phyloP scores from a whole-genome alignment of 2,329 filamentous ascomycete species.

The Chaetomium globosum region DNA sequence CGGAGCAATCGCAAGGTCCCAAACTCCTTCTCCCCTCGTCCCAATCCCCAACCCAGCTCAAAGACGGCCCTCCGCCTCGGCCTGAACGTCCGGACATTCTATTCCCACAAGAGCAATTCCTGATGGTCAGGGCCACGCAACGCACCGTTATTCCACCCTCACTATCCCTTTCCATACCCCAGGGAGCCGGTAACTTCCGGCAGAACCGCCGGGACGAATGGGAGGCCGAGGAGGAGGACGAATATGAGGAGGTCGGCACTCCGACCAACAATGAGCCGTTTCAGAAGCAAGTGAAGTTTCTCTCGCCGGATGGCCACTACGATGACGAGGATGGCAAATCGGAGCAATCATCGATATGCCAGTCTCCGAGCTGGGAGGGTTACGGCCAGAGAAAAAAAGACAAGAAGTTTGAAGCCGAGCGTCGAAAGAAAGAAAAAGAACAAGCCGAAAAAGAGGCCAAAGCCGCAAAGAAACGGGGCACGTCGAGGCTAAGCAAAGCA shows the following conservation, averaged over 20 bases:
- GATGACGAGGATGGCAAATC: conserved; percentile 44
- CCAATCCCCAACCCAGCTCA: conserved; percentile 18
- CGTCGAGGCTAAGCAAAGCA: conserved; percentile 46
- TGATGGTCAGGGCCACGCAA: conserved; percentile 35
- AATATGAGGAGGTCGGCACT: conserved; percentile 23
- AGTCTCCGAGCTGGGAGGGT: conserved; percentile 65
- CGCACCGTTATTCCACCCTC: conserved; percentile 35
- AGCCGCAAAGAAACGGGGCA: conserved; percentile 43
- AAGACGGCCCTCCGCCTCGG: conserved; percentile 33
- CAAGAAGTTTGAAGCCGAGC: conserved; percentile 50
- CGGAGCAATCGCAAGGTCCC: conserved; percentile 38
- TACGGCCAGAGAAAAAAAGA: conserved; percentile 58
- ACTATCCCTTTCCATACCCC: conserved; percentile 42
- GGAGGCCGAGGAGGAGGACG: conserved; percentile 29
- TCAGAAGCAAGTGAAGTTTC: conserved; percentile 48
- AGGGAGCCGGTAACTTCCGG: conserved; percentile 19
- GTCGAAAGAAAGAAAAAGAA: conserved; percentile 49
- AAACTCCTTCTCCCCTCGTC: conserved; percentile 27
- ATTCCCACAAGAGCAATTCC: conserved; percentile 34
- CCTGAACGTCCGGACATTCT: conserved; percentile 36
- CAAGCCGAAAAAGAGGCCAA: conserved; percentile 46
- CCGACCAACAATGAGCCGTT: conserved; percentile 36
- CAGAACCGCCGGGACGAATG: conserved; percentile 14
- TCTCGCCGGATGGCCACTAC: conserved; percentile 38
- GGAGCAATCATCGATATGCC: conserved; percentile 57